Conservation (phyloP, 805 yeast genomes). For the Alloascoidea hylecoeti region DNA sequence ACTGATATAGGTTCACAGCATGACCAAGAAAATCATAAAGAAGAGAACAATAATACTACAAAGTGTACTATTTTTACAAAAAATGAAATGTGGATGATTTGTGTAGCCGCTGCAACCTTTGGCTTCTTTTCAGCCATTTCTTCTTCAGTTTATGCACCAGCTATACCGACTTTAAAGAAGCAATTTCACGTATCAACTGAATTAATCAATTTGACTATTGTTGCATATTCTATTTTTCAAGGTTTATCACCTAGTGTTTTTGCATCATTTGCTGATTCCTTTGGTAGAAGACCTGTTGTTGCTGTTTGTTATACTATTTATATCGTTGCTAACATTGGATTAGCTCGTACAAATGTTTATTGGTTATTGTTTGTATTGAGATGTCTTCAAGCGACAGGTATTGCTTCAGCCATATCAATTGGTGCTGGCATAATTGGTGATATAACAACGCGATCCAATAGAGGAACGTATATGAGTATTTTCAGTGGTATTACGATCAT, state of each 20-base stretch:
- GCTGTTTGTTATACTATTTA: constrained; percentile 39
- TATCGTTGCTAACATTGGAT: constrained; percentile 47
- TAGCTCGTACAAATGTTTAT: constrained; percentile 44
- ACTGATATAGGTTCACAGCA: too few species aligned
- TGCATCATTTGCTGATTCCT: constrained; percentile 52
- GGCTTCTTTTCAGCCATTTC: constrained; percentile 62
- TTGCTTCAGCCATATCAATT: constrained; percentile 63
- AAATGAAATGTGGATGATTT: too few species aligned
- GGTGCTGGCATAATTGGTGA: constrained; percentile 65
- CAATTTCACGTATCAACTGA: constrained; percentile 43
- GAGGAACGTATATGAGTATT: constrained; percentile 62
- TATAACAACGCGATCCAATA: constrained; percentile 41
- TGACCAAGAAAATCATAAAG: too few species aligned
- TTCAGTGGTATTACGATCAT: constrained; percentile 49
- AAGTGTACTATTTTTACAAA: too few species aligned
- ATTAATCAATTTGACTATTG: constrained; percentile 57
- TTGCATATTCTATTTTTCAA: constrained; percentile 63
- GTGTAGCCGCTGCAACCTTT: constrained; percentile 28
- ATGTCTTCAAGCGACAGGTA: constrained; percentile 66
- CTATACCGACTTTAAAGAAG: constrained; percentile 39
- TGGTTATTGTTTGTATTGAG: constrained; percentile 50
- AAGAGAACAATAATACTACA: too few species aligned
- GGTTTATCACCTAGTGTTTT: constrained; percentile 65
- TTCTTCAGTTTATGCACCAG: constrained; percentile 72
- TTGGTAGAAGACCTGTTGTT: constrained; percentile 62